Conservation (phyloP, 352 stramenopile species). For the Peronospora belbahrii region DNA sequence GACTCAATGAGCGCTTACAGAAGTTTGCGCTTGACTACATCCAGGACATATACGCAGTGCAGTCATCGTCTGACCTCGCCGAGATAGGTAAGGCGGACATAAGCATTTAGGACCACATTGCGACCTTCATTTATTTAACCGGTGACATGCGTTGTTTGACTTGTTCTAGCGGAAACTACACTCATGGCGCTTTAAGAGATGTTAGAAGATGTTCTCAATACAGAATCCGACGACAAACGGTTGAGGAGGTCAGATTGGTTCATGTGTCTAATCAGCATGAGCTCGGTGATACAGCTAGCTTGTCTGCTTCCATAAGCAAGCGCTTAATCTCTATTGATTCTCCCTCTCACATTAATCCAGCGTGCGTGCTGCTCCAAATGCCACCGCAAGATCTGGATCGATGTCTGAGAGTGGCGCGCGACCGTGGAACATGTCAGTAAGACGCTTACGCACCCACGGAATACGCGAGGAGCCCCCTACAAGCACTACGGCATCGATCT, state of each 20-base stretch:
- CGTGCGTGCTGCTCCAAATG: slow-evolving; percentile 48
- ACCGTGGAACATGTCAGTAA: slow-evolving; percentile 43
- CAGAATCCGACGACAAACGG: neutral
- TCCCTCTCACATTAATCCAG: slow-evolving; percentile 29
- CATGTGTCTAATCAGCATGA: neutral
- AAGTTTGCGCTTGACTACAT: slow-evolving; percentile 39
- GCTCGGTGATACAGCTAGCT: neutral
- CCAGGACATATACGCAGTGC: slow-evolving; percentile 30
- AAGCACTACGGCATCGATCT: slow-evolving; percentile 52
- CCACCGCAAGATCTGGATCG: slow-evolving; percentile 61
- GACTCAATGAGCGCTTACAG: slow-evolving; percentile 51
- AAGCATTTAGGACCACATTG: neutral
- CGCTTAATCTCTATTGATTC: slow-evolving; percentile 12
- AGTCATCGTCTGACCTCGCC: slow-evolving; percentile 34
- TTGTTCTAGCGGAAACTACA: slow-evolving; percentile 18
- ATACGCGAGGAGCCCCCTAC: slow-evolving; percentile 51
- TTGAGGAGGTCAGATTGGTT: neutral
- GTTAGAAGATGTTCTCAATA: neutral
- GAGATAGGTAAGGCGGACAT: slow-evolving; percentile 29
- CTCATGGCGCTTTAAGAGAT: slow-evolving; percentile 27
- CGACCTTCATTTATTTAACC: neutral
- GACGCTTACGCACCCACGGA: slow-evolving; percentile 41
- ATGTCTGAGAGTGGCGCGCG: slow-evolving; percentile 43
- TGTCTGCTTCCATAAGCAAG: neutral
- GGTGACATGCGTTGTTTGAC: neutral